Evolutionary conservation across 148 eudicot genomes (phyloP), one percentile per base, ranked within the genome.

Genomic region (Linanthus parryae): DNA sequence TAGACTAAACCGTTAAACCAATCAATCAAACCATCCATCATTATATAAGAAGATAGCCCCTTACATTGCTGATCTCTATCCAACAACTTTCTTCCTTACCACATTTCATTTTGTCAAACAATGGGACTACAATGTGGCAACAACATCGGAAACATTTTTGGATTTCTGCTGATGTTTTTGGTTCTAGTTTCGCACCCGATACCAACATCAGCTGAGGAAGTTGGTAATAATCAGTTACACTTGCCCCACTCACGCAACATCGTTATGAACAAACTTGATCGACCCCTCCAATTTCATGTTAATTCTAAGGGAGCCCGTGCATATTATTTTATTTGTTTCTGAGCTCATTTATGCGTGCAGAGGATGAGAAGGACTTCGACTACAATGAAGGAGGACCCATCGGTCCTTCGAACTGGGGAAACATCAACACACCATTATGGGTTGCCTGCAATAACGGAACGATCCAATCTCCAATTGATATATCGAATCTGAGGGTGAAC

Each of bases 401-500:
- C 2, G 80, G 80, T 9, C 80, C 80, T 0, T 14, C 50, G 1
- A 43, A 62, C 11, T 75, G 80, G 80, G 76, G 76, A 39, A 36
- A 58, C 27, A 54, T 75, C 36, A 30, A n/a, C 11, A n/a, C n/a
- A n/a, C 69, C 80, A 4, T 73, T 66, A n/a, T 75, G 80, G 80
- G 46, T 43, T 10, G 18, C 35, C 25, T 75, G 80, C 25, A 24
- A 34, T 27, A 13, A 43, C 4, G 80, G 80, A 48, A 36, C 7
- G 11, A 66, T 65, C 73, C 80, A 75, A 24, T 75, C 80, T 49
- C 80, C 80, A 4, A 75, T 75, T 34, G 76, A 71, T 58, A 21
- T 75, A 26, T 13, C 20, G 45, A 51, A 62, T 20, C 34, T 56
- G 45, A 64, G 71, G 52, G 72, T 54, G 51, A 16, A 63, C 36